A percentile compares a stretch with the other conserved stretches of the same genome.
Conservation (phyloP, 257 asterid species). For the Gentiana macrophylla region DNA sequence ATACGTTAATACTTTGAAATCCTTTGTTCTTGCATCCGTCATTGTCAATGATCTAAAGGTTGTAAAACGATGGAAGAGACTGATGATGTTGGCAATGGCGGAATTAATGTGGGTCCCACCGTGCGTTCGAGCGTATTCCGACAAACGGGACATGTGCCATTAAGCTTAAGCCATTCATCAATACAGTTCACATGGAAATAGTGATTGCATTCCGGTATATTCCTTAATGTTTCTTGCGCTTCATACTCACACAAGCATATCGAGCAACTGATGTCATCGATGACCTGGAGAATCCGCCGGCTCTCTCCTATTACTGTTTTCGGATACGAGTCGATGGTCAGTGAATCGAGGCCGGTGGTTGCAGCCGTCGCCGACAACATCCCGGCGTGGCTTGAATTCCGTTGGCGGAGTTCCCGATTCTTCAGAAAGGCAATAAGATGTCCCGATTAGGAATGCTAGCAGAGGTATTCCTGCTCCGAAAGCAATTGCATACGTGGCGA, state of each 20-base stretch:
- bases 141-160: slow-evolving; percentile 75
- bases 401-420: too few relatives aligned
- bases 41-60: slow-evolving; percentile 20
- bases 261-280: slow-evolving; percentile 42
- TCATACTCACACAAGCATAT: slow-evolving; percentile 66
- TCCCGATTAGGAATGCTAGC: too few relatives aligned
- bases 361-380: slow-evolving; percentile 16
- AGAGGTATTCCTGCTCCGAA: too few relatives aligned
- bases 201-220: slow-evolving; percentile 76
- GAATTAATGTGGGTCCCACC: background rate
- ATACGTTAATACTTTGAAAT: too few relatives aligned
- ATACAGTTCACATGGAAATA: slow-evolving; percentile 60
- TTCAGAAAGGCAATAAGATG: too few relatives aligned
- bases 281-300: slow-evolving; percentile 44
- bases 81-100: too few relatives aligned
- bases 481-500: too few relatives aligned
- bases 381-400: too few relatives aligned
- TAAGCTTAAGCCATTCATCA: slow-evolving; percentile 83
- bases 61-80: background rate
- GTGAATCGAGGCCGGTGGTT: slow-evolving; percentile 43
- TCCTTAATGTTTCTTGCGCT: slow-evolving; percentile 53
- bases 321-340: slow-evolving; percentile 67
- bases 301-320: slow-evolving; percentile 63
- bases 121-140: slow-evolving; percentile 49
- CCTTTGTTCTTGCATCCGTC: slow-evolving; percentile 1